Conservation (phyloP, 441 rosid species). For the Aquilaria agallochum region DNA sequence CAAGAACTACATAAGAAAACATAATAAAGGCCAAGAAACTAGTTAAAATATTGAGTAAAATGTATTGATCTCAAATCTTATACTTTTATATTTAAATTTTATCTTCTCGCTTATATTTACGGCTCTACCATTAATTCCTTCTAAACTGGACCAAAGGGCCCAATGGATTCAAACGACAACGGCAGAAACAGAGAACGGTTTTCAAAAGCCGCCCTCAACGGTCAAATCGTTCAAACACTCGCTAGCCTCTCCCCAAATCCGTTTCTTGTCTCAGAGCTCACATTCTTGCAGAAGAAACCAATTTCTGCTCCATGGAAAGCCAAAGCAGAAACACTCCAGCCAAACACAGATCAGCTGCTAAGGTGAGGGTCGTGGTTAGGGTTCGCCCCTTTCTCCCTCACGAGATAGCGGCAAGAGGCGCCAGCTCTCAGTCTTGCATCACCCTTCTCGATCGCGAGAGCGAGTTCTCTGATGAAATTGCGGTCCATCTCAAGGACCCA, state of each 20-base stretch:
- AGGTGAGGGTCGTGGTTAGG: slow-evolving; percentile 62
- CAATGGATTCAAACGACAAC: slow-evolving; percentile 19
- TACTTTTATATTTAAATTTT: background rate
- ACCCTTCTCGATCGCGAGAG: slow-evolving; percentile 36
- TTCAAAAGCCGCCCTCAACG: slow-evolving; percentile 12
- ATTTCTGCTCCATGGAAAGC: slow-evolving; percentile 25
- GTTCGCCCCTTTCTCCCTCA: slow-evolving; percentile 70
- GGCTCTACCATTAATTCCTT: background rate
- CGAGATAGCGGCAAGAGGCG: slow-evolving; percentile 35
- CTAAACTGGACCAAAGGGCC: background rate
- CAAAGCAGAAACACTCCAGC: slow-evolving; percentile 21
- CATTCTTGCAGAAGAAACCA: background rate
- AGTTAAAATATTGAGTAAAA: too few relatives aligned
- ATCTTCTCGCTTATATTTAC: too few relatives aligned
- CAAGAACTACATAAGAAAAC: too few relatives aligned
- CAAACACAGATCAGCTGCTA: slow-evolving; percentile 26
- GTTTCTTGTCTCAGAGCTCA: background rate
- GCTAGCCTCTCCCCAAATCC: background rate
- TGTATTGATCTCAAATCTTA: too few relatives aligned
- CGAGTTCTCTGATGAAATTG: slow-evolving; percentile 39
- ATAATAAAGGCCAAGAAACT: too few relatives aligned
- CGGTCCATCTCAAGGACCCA: slow-evolving; percentile 68
- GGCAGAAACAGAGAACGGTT: background rate
- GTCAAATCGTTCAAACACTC: slow-evolving; percentile 21
- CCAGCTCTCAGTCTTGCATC: slow-evolving; percentile 34